Base-by-base conservation (phyloP, 768 basidiomycete genomes). In the Cyclocybe cylindracea region DNA sequence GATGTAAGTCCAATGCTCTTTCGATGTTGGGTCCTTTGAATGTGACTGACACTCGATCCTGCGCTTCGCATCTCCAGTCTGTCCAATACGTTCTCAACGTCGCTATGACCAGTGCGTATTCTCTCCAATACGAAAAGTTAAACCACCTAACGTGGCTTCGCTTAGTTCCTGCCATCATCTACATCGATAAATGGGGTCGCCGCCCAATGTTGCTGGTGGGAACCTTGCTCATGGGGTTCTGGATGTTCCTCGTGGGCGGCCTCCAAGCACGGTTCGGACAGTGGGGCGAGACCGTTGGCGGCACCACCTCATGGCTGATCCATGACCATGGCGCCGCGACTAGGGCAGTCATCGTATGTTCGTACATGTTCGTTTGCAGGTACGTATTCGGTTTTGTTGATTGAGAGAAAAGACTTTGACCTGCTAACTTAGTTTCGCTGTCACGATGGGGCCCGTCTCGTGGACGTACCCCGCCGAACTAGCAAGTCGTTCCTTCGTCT, bases 161-260 rank as follows among this genome's bases (percentile, higher is more conserved):
- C 57, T 73, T 73, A 60, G 70, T 79, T 29, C 78, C 78, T 19
- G 78, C 78, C 6, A 79, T 79, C 56, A 70, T 78, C 61, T 89
- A 82, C 70, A 87, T 89, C 60, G 89, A 91, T 66, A 77, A 73
- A 67, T 89, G 87, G 86, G 89, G 89, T 51, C 86, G 89, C 37
- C 78, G 88, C 14, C 88, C 89, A 6, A 85, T 91, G 76, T 72
- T 91, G 2, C 72, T 91, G 50, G 69, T 69, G 44, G 89, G 86
- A 29, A 80, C 83, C 2, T 66, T 82, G 3, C 63, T 82, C 50
- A 89, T 91, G 89, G 85, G 85, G 44, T 83, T 86, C 76, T 91
- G 80, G 77, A 78, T 91, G 58, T 85, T 75, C 73, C 80, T 89
- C 44, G 89, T 91, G 58, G 89, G 89, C 47, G 86, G 85, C 47